A percentile compares a stretch with the other conserved stretches of the same genome.
Evolutionary conservation across 2,329 filamentous ascomycete species (phyloP).

Genomic region (Didymella keratinophila): DNA sequence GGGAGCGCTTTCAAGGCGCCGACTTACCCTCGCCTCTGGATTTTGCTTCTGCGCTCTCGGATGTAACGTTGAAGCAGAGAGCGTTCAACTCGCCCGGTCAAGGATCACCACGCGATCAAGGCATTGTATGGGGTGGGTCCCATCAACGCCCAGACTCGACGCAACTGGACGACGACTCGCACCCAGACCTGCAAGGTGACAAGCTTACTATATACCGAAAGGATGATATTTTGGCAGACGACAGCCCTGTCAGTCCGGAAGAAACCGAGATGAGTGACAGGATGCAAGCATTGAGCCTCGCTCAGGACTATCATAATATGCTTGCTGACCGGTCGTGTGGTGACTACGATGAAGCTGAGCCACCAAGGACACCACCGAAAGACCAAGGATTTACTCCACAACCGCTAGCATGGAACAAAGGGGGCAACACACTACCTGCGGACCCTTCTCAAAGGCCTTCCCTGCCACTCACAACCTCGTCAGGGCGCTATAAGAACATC

Average conservation of each 20-base stretch:
- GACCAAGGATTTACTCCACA: slow-evolving; percentile 23
- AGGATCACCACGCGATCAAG: slow-evolving; percentile 19
- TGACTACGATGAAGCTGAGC: background rate
- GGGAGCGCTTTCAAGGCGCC: background rate
- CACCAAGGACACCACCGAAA: slow-evolving; percentile 4
- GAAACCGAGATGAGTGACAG: slow-evolving; percentile 28
- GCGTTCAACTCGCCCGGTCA: slow-evolving; percentile 33
- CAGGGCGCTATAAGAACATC: background rate
- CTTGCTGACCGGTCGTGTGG: slow-evolving; percentile 38
- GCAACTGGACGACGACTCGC: background rate
- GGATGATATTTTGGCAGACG: background rate
- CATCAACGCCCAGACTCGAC: slow-evolving; percentile 6
- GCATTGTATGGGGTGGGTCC: background rate
- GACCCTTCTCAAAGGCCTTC: background rate
- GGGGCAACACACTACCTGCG: slow-evolving; percentile 3
- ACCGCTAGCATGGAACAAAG: slow-evolving; percentile 35
- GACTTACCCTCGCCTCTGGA: slow-evolving; percentile 5
- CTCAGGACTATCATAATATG: slow-evolving; percentile 43
- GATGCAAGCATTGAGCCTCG: slow-evolving; percentile 29
- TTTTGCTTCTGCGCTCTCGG: slow-evolving; percentile 24
- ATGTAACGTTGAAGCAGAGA: slow-evolving; percentile 32
- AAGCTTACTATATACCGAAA: slow-evolving; percentile 1
- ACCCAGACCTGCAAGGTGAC: background rate
- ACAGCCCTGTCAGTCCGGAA: slow-evolving; percentile 12
- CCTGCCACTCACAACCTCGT: background rate